A percentile compares a stretch with the other conserved stretches of the same genome.
These are phyloP conservation scores for Exophiala sp. DNA, from an alignment of 2,329 filamentous ascomycete species.

Conservation along the genomic window DNA sequence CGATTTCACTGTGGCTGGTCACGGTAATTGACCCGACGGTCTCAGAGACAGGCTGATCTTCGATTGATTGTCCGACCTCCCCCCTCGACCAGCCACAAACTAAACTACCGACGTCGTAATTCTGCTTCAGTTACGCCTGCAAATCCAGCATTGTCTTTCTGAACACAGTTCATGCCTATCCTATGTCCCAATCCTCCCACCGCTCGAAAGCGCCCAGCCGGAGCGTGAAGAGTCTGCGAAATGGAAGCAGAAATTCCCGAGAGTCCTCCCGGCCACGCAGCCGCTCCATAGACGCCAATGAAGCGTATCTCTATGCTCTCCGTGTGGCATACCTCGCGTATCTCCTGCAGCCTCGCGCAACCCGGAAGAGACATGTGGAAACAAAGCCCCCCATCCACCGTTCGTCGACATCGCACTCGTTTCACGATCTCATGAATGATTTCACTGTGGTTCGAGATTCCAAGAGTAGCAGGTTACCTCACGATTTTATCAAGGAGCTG, in stretches of 20 bases:
- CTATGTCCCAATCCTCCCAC: conserved; percentile 45
- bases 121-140: not conserved
- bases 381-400: conserved; percentile 61
- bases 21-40: not conserved
- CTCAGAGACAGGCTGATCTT: conserved; percentile 13
- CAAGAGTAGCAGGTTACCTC: conserved; percentile 65
- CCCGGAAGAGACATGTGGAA: conserved; percentile 75
- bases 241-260: conserved; percentile 39
- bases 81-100: conserved; percentile 1
- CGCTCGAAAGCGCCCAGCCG: conserved; percentile 43
- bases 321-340: conserved; percentile 88
- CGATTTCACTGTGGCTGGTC: not conserved
- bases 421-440: conserved; percentile 83
- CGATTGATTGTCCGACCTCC: conserved; percentile 9
- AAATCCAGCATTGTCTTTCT: not conserved
- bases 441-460: conserved; percentile 63
- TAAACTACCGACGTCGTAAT: not conserved
- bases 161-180: conserved; percentile 9
- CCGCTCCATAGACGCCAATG: conserved; percentile 53
- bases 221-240: conserved; percentile 44
- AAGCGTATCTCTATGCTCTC: conserved; percentile 86
- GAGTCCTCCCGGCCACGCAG: conserved; percentile 40
- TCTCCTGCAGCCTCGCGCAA: conserved; percentile 82
- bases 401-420: conserved; percentile 55
- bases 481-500: conserved; percentile 63